A percentile compares a stretch with the other conserved stretches of the same genome.
These are phyloP conservation scores for Casaregolazyma suthepensis DNA, from an alignment of 1,139 yeast genomes.

Conservation along the genomic window DNA sequence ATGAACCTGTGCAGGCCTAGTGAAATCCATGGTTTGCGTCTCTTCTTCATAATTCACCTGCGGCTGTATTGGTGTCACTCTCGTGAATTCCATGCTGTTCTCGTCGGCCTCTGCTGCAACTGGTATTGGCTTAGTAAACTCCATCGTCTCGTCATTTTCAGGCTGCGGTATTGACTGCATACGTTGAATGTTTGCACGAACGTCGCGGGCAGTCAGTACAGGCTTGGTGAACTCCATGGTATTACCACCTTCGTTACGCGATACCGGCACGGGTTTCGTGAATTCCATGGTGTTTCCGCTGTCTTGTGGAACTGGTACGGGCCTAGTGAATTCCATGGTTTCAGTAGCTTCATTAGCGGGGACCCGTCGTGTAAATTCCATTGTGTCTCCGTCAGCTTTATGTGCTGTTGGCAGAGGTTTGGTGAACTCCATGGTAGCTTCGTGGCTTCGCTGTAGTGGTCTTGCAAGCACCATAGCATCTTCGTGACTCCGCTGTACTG, in stretches of 20 bases:
- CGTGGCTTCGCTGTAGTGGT: no score
- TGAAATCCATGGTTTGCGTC: constrained; percentile 2
- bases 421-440: constrained; percentile 10
- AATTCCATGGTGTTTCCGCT: constrained; percentile 16
- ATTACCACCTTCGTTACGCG: constrained; percentile 2
- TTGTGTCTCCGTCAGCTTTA: neutral
- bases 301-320: neutral
- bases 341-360: neutral
- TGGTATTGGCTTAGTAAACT: constrained; percentile 5
- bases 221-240: constrained; percentile 14
- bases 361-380: neutral
- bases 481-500: neutral
- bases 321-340: neutral
- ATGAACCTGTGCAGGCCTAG: neutral
- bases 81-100: constrained; percentile 9
- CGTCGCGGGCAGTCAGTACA: neutral
- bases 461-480: neutral
- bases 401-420: neutral
- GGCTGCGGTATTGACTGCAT: neutral
- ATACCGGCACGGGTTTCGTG: constrained; percentile 15
- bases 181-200: neutral
- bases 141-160: constrained; percentile 10
- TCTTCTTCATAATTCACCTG: neutral
- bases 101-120: constrained; percentile 6
- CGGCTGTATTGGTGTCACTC: neutral